Conservation (phyloP, 257 asterid species). For the Cruciata laevipes region DNA sequence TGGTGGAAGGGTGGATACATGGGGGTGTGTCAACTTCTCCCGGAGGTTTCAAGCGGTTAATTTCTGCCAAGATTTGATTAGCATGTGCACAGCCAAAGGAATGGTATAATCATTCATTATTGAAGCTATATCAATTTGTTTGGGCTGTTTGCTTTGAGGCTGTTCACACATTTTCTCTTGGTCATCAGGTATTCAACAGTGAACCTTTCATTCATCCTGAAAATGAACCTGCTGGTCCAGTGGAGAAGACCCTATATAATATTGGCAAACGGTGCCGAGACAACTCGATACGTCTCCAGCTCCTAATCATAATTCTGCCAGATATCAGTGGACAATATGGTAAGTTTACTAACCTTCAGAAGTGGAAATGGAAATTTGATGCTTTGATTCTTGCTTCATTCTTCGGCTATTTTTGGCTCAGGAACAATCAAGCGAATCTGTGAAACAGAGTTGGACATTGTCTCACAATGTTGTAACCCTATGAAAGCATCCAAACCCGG, state of each 20-base stretch:
- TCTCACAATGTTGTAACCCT: slow-evolving; percentile 81
- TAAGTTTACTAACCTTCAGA: slow-evolving; percentile 14
- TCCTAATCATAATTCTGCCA: slow-evolving; percentile 65
- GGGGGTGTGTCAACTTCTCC: slow-evolving; percentile 68
- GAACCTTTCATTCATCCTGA: slow-evolving; percentile 32
- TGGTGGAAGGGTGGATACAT: slow-evolving; percentile 47
- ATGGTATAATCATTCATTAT: slow-evolving; percentile 37
- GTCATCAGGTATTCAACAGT: slow-evolving; percentile 34
- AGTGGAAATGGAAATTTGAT: neutral
- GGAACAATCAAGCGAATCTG: slow-evolving; percentile 67
- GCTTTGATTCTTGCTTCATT: slow-evolving; percentile 3
- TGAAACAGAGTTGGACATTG: slow-evolving; percentile 80
- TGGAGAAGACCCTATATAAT: slow-evolving; percentile 38
- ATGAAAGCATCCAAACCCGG: slow-evolving; percentile 14
- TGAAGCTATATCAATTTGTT: neutral
- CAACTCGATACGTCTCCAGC: slow-evolving; percentile 30
- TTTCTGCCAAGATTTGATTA: slow-evolving; percentile 38
- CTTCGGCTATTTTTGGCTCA: slow-evolving; percentile 14
- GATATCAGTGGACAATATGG: slow-evolving; percentile 61
- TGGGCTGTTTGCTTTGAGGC: neutral
- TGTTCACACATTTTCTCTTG: neutral
- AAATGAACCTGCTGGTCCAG: slow-evolving; percentile 14
- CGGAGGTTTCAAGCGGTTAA: slow-evolving; percentile 6
- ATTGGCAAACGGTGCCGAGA: slow-evolving; percentile 21
- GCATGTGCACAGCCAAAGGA: slow-evolving; percentile 63